These are phyloP conservation scores for Debaryomyces udenii DNA, from an alignment of 1,139 yeast species.

Conservation along the genomic window DNA sequence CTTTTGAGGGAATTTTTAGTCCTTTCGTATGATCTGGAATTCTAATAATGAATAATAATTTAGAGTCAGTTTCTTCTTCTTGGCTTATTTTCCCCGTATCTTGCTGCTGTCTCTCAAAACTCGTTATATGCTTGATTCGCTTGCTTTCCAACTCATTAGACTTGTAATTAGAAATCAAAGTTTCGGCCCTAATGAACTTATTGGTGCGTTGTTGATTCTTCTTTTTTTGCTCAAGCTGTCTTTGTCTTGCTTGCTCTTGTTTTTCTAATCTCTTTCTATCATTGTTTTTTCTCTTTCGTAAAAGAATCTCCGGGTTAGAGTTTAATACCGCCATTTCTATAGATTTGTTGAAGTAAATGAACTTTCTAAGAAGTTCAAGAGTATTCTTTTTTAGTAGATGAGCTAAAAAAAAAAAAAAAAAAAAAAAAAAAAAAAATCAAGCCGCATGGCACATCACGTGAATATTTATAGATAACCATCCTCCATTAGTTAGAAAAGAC, in stretches of 20 bases:
- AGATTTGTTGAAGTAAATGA: no score
- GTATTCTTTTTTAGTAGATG: not conserved
- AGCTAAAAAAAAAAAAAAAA: constrained; percentile 18
- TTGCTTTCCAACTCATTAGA: constrained; percentile 68
- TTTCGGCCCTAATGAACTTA: constrained; percentile 72
- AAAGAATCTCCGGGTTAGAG: constrained; percentile 73
- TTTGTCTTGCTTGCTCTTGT: constrained; percentile 50
- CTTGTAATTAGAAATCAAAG: constrained; percentile 64
- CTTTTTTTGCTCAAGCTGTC: constrained; percentile 37
- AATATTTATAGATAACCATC: not conserved
- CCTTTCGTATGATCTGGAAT: constrained; percentile 60
- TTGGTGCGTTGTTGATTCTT: constrained; percentile 39
- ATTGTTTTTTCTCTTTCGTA: constrained; percentile 76
- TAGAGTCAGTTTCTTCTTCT: constrained; percentile 24
- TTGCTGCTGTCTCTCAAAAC: constrained; percentile 39
- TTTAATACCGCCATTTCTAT: constrained; percentile 54
- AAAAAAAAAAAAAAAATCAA: constrained; percentile 16
- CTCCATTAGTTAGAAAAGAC: not conserved
- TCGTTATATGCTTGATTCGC: constrained; percentile 64
- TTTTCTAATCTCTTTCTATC: constrained; percentile 70
- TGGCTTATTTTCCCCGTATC: constrained; percentile 17
- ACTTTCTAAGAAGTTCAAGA: no score
- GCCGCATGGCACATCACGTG: constrained; percentile 6
- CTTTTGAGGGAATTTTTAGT: constrained; percentile 66
- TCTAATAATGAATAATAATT: constrained; percentile 66